phyloP scores from a whole-genome alignment of 768 basidiomycete species.

The Xanthoconium purpureum region DNA sequence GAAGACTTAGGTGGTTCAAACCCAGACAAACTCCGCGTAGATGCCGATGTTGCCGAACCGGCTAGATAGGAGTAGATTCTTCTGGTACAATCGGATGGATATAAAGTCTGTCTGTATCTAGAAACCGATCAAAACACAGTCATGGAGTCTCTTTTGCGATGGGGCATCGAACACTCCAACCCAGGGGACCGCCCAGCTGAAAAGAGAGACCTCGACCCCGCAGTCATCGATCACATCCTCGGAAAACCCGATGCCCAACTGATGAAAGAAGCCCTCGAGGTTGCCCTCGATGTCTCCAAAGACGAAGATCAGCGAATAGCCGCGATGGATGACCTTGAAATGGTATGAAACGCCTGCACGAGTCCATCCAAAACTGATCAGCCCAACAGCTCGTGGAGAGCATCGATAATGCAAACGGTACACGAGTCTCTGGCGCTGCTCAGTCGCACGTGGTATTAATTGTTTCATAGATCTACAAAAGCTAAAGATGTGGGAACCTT shows the following conservation, averaged over 20 bases:
- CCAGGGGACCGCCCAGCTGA: conserved; percentile 33
- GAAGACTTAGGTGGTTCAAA: neutral
- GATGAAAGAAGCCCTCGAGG: conserved; percentile 77
- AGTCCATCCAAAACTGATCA: neutral
- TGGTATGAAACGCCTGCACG: conserved; percentile 48
- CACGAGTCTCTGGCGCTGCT: neutral
- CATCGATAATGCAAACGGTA: conserved; percentile 88
- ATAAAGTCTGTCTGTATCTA: neutral
- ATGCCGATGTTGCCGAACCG: conserved; percentile 17
- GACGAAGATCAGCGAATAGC: conserved; percentile 57
- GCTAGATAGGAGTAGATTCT: conserved; percentile 16
- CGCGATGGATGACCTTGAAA: conserved; percentile 82
- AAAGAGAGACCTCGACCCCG: conserved; percentile 67
- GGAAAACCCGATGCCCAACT: conserved; percentile 78
- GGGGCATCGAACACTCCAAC: conserved; percentile 73
- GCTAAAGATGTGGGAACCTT: conserved; percentile 74
- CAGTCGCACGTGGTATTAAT: neutral
- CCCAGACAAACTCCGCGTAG: conserved; percentile 13
- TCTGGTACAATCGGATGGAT: neutral
- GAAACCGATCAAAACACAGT: neutral
- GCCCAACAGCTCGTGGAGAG: conserved; percentile 68
- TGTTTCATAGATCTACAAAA: conserved; percentile 60
- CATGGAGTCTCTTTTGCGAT: conserved; percentile 79
- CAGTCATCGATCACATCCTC: conserved; percentile 79
- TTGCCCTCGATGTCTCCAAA: conserved; percentile 55